Base-by-base conservation (phyloP, 768 basidiomycete genomes). In the Clitopilus hobsonii region DNA sequence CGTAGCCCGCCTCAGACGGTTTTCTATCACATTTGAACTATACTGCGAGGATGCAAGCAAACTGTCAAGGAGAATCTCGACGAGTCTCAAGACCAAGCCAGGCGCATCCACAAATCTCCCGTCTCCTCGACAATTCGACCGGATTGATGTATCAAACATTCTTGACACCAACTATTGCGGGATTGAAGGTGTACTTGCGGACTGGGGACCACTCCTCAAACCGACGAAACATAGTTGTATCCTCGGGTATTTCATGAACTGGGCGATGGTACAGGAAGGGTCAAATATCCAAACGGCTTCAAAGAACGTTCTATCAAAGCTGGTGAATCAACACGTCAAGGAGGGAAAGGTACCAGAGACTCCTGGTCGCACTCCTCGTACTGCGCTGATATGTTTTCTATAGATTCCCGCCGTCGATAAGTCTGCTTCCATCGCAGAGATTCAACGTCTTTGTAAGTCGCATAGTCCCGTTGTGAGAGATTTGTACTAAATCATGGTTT, bases 131-230 rank as follows among this genome's bases (percentile, higher is more conserved):
- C 30, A 16, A 32, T 32, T 32, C 16, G 41, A 45, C 11, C 41
- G 41, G n/a, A 23, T 45, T 8, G n/a, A 45, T 45, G 41, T 45
- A 6, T 45, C 41, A 16, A 45, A 45, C 41, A 16, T 45, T 10
- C n/a, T 45, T 16, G 41, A 45, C 18, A 20, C n/a, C 5, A 45
- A 45, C n/a, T 45, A 45, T 41, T 18, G 11, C 20, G 38, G 25
- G 6, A 53, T 53, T 18, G 4, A 22, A 38, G 24, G 38, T 23
- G 38, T 45, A 8, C 24, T 53, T 25, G 22, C 3, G 13, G 52
- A 53, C 38, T 53, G 52, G 52, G 25, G 38, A 16, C 52, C 52
- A n/a, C 23, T 53, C 22, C 28, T 53, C 8, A 38, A 27, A 11
- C 13, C 23, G 11, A 53, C 26, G 20, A 38, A 25, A 26, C 23